These are phyloP conservation scores for Yamadazyma akitaensis DNA, from an alignment of 805 yeast genomes.

Conservation along the genomic window DNA sequence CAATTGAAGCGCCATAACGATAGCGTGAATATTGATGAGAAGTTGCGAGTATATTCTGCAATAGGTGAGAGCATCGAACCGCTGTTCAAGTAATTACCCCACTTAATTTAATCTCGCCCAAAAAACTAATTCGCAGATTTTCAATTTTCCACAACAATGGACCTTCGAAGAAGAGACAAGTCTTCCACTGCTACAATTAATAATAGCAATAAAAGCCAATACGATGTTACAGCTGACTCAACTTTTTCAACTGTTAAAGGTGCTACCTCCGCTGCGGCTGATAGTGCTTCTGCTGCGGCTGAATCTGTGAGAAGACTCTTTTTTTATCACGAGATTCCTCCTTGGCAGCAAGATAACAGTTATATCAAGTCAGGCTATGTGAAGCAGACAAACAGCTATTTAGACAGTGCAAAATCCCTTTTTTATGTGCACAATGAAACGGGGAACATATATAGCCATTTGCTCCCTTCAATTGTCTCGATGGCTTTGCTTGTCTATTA, in stretches of 20 bases:
- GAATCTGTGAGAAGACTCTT: background rate
- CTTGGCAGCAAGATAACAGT: constrained; percentile 75
- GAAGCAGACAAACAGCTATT: constrained; percentile 47
- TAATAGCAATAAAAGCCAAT: background rate
- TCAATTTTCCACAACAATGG: background rate
- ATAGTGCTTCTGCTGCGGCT: background rate
- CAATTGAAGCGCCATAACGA: constrained; percentile 16
- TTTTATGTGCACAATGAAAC: constrained; percentile 65
- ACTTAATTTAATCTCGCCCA: background rate
- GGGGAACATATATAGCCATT: constrained; percentile 66
- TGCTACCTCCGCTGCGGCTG: background rate
- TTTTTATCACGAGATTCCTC: constrained; percentile 55
- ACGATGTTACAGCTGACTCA: background rate
- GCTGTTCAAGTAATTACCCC: constrained; percentile 32
- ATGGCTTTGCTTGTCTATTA: constrained; percentile 22
- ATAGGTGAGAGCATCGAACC: constrained; percentile 60
- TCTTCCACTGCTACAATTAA: background rate
- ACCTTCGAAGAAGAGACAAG: background rate
- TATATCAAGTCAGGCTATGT: constrained; percentile 65
- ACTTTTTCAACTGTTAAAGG: background rate
- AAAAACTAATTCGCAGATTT: background rate
- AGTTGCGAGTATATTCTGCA: constrained; percentile 46
- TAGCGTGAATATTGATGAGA: constrained; percentile 19
- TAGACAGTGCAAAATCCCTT: constrained; percentile 46
- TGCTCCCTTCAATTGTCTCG: constrained; percentile 46